A percentile compares a stretch with the other conserved stretches of the same genome.
Evolutionary conservation across 1,284 basidiomycete species (phyloP).

Genomic region (Termitomyces sp.): DNA sequence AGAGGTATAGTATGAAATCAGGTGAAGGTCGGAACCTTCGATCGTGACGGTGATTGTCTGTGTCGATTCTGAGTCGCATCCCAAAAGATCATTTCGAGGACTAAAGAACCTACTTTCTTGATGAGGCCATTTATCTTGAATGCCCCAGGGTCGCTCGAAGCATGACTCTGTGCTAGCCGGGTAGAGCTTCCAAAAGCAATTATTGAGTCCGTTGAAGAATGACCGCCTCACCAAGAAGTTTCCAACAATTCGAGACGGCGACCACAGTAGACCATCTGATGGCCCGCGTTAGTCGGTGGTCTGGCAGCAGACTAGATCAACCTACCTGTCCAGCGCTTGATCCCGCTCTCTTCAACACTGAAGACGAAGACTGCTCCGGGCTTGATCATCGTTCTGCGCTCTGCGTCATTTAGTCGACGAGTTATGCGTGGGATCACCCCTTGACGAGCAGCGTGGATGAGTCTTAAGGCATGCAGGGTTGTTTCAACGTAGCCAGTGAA

Average conservation of each 20-base stretch:
- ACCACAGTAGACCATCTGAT: conserved; percentile 71
- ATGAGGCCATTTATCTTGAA: conserved; percentile 68
- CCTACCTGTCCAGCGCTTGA: conserved; percentile 75
- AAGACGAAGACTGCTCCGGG: conserved; percentile 83
- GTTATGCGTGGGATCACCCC: conserved; percentile 73
- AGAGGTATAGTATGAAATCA: conserved; percentile 76
- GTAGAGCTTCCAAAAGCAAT: conserved; percentile 29
- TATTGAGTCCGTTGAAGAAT: conserved; percentile 4
- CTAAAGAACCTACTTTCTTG: conserved; percentile 50
- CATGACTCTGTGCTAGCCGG: conserved; percentile 25
- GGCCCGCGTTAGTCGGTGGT: conserved; percentile 16
- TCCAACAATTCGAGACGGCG: conserved; percentile 74
- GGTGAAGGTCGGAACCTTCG: conserved; percentile 70
- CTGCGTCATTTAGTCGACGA: conserved; percentile 72
- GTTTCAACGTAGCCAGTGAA: conserved; percentile 72
- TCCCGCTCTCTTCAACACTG: conserved; percentile 76
- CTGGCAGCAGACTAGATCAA: conserved; percentile 9
- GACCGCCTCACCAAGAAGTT: conserved; percentile 66
- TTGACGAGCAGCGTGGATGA: conserved; percentile 73
- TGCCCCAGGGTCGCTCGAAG: conserved; percentile 48
- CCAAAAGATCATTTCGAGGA: neutral
- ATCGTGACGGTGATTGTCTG: conserved; percentile 79
- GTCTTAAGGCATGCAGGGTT: conserved; percentile 71
- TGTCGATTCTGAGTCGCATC: conserved; percentile 5
- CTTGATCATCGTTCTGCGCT: conserved; percentile 66